Base-by-base conservation (phyloP, 768 basidiomycete species). In the Suillus placidus region DNA sequence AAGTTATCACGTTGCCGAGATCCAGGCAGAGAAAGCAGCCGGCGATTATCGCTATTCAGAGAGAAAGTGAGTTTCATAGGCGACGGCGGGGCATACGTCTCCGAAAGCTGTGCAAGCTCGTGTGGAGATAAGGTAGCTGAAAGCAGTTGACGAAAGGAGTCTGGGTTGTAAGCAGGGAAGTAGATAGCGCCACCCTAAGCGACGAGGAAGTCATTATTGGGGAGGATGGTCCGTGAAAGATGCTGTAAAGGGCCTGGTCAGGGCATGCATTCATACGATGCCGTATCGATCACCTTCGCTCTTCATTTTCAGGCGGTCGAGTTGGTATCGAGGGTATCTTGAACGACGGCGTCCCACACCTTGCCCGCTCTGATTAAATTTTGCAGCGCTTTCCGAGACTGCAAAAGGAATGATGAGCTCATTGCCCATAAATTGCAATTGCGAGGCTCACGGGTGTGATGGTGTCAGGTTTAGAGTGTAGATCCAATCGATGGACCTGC, bases 31-130 rank as follows among this genome's bases (percentile, higher is more conserved):
- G 87, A 85, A 67, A 84, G 80, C 0, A 84, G 86, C 62, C 84
- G 81, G 47, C 74, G 67, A 20, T 81, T 45, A 63, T 74, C 68
- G 8, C n/a, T 45, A 70, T 72, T 67, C 65, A 71, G 67, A 12
- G 71, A 52, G 23, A 76, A 77, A 2, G 69, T 69, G 23, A 68
- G 51, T 62, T 71, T 75, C 56, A 70, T 67, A 4, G 91, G 89
- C 0, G 89, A 91, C 0, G 92, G 85, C 6, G 93, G 93, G 0
- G 92, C 91, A 74, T 95, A 95, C 93, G 94, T 95, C 77, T 93
- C 93, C 13, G 90, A 81, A 13, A 95, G 82, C 72, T 92, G 93
- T 10, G 88, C 82, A n/a, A 93, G 80, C 68, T 91, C 88, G 16
- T 83, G 74, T 8, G 90, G 88, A 8, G 85, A 86, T 0, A 93